Conservation (phyloP, 2,329 filamentous ascomycete genomes). For the Ramularia endophylla region DNA sequence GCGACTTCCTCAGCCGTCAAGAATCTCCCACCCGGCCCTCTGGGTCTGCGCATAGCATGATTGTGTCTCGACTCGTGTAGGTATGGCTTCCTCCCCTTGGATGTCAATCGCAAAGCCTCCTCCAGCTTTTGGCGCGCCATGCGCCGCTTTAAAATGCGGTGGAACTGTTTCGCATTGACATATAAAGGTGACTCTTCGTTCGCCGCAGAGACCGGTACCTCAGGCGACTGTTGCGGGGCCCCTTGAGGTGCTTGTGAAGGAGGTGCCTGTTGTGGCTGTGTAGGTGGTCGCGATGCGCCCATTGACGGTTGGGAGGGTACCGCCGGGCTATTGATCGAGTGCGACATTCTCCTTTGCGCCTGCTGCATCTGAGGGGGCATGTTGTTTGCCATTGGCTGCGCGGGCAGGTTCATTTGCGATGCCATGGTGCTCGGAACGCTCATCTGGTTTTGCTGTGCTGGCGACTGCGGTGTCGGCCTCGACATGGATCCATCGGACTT, state of each 20-base stretch:
- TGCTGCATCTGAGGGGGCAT: slow-evolving; percentile 36
- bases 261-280: slow-evolving; percentile 57
- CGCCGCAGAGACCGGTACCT: slow-evolving; percentile 59
- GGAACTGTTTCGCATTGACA: slow-evolving; percentile 98
- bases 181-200: slow-evolving; percentile 92
- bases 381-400: slow-evolving; percentile 49
- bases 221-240: slow-evolving; percentile 62
- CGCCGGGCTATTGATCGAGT: slow-evolving; percentile 65
- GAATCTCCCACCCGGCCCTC: slow-evolving; percentile 91
- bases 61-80: slow-evolving; percentile 97
- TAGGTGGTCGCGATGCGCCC: slow-evolving; percentile 66
- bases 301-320: slow-evolving; percentile 30
- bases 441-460: slow-evolving; percentile 61
- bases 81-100: slow-evolving; percentile 94
- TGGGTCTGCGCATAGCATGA: slow-evolving; percentile 91
- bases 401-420: slow-evolving; percentile 48
- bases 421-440: slow-evolving; percentile 39
- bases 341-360: slow-evolving; percentile 62
- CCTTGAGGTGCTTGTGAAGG: slow-evolving; percentile 44
- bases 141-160: slow-evolving; percentile 89
- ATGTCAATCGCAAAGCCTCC: slow-evolving; percentile 84
- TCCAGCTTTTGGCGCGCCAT: slow-evolving; percentile 91
- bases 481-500: slow-evolving; percentile 56
- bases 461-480: slow-evolving; percentile 66
- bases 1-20: slow-evolving; percentile 94